Percentiles rank a stretch among this genome's conserved stretches.
phyloP scores from a whole-genome alignment of 2,329 filamentous ascomycete species.

The Karstenula rhodostoma region DNA sequence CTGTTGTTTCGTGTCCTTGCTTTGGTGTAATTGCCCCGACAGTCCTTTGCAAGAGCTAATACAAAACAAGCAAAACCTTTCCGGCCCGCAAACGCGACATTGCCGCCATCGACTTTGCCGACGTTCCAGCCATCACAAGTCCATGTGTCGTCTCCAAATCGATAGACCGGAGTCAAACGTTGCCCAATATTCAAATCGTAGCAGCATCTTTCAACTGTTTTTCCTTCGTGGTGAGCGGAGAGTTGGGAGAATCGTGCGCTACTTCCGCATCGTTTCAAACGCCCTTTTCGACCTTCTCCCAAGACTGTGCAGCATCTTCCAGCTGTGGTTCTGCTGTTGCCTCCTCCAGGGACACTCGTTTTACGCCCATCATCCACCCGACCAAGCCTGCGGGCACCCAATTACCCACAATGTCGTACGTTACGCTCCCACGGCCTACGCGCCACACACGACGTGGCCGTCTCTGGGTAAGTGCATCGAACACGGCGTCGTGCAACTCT shows the following conservation, averaged over 20 bases:
- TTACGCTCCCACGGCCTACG: conserved; percentile 82
- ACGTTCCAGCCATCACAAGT: not conserved
- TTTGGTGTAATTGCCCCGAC: conserved; percentile 1
- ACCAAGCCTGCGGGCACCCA: conserved; percentile 81
- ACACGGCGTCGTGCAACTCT: conserved; percentile 84
- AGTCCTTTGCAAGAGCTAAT: not conserved
- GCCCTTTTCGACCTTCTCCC: conserved; percentile 56
- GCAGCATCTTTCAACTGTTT: no score
- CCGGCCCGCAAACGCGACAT: not conserved
- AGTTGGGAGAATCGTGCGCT: not conserved
- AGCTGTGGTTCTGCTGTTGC: conserved; percentile 48
- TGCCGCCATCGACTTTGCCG: not conserved
- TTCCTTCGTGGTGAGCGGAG: not conserved
- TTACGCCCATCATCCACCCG: conserved; percentile 92
- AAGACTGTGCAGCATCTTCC: conserved; percentile 55
- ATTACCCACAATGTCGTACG: conserved; percentile 85
- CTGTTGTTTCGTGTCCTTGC: not conserved
- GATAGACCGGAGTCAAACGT: not conserved
- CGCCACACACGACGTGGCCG: conserved; percentile 70
- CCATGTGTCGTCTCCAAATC: no score
- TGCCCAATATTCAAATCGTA: not conserved
- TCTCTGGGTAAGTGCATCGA: conserved; percentile 82
- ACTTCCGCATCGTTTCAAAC: conserved; percentile 26
- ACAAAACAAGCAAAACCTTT: not conserved
- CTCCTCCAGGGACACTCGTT: conserved; percentile 58